These are phyloP conservation scores for Trifolium dubium DNA, from an alignment of 306 rosid species.

Conservation along the genomic window DNA sequence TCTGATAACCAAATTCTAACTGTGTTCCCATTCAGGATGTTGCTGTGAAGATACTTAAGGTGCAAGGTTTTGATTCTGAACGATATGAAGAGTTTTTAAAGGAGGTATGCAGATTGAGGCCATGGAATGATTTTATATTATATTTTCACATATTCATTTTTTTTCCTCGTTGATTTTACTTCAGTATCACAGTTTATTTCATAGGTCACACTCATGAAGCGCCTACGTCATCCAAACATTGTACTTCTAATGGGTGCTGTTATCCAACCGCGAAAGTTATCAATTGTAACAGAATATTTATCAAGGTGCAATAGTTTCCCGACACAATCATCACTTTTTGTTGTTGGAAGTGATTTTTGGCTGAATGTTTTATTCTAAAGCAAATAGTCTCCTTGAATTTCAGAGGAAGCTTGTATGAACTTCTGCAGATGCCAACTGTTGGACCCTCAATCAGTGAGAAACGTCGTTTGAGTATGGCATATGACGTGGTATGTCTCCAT, in stretches of 20 bases:
- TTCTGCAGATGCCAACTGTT: constrained; percentile 69
- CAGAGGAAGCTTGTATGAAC: constrained; percentile 94
- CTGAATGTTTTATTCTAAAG: constrained; percentile 34
- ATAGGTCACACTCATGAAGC: constrained; percentile 91
- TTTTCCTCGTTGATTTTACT: constrained; percentile 23
- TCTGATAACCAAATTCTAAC: constrained; percentile 33
- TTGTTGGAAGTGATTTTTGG: constrained; percentile 21
- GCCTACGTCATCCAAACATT: constrained; percentile 89
- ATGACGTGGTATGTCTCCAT: constrained; percentile 74
- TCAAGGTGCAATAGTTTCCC: constrained; percentile 65
- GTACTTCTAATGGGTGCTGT: constrained; percentile 98
- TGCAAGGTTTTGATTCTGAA: constrained; percentile 77
- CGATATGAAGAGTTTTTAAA: constrained; percentile 74
- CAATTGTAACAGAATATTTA: constrained; percentile 94
- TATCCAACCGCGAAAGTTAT: constrained; percentile 81
- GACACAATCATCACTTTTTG: constrained; percentile 26
- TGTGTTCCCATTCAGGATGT: constrained; percentile 69
- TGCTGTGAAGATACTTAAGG: constrained; percentile 94
- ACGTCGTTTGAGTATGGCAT: constrained; percentile 83
- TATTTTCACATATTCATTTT: background rate
- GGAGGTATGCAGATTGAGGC: constrained; percentile 61
- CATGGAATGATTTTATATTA: constrained; percentile 17
- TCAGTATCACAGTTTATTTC: constrained; percentile 46
- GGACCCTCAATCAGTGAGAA: constrained; percentile 67
- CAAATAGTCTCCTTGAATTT: constrained; percentile 46